Evolutionary conservation across 495 filamentous ascomycete species (phyloP), one percentile per base, ranked within the genome.

Genomic region (Penicillium canescens): DNA sequence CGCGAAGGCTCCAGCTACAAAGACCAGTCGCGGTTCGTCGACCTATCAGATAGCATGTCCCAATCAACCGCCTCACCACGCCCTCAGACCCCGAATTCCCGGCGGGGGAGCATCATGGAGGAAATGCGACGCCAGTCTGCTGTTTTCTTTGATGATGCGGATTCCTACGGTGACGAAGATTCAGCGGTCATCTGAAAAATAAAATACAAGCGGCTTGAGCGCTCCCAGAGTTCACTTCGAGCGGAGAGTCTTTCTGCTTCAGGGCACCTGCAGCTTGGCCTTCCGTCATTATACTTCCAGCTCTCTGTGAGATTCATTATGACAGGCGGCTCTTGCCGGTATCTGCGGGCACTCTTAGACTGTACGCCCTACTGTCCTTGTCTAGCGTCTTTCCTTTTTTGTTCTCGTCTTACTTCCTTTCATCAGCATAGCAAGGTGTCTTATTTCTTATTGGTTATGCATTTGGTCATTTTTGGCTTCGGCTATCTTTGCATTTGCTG

Each of bases 111-210:
- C 54, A 57, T 86, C 16, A 71, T 88, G 36, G 75, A 82, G 55
- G 85, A 88, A 63, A 63, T 87, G 36, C 68, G 75, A 37, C 68
- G 83, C 46, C 85, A 87, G 65, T 79, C 79, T 38, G 73, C 77
- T 6, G 84, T 87, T 1, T 86, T 88, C 58, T 82, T 82, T 55
- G 82, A 84, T 46, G 82, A 85, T 61, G 62, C 73, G 16, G 78
- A 78, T 51, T 46, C 70, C 9, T 75, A 70, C 41, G 66, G 59
- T 18, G 70, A 73, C 28, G 70, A 68, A 18, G 65, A 61, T 26
- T 48, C 57, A 13, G 1, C 55, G 18, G 36, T 60, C 54, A 67
- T 62, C 45, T 65, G 54, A 65, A 24, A 36, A 43, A 8, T 9
- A 31, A 31, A 8, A 11, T 52, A 37, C 40, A 16, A 18, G 58